Base-by-base conservation (phyloP, 1,139 yeast species). In the Scheffersomyces illinoinensis region DNA sequence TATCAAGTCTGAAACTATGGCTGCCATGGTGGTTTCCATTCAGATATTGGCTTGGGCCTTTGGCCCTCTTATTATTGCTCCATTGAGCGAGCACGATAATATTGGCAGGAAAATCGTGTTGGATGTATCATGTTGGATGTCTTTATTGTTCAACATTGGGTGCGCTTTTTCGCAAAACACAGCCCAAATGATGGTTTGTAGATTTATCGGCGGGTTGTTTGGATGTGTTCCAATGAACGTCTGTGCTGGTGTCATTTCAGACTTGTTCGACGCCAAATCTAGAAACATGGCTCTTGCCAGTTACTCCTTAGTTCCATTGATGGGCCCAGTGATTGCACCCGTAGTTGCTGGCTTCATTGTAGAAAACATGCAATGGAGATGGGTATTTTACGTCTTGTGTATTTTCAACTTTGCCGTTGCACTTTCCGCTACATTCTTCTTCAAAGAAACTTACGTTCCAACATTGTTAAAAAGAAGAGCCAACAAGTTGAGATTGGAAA, bases 241-340 rank as follows among this genome's bases (percentile, higher is more conserved):
- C 5, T 79, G 83, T 21, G 83, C 83, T 18, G 84, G 83, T 4
- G 82, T 78, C 17, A 57, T 69, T 58, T 63, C 71, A 7, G 69
- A 69, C 55, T 68, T 80, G 62, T 79, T 72, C 60, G 80, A 74
- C 54, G 78, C 81, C 43, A 71, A 73, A 56, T 68, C 73, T 23
- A 70, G 83, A 67, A 77, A 77, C 59, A 59, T 69, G 12, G 81
- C 83, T 0, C 70, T 79, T 58, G 82, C 84, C 2, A 81, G 81
- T 0, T 79, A 76, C 55, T 75, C 80, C 5, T 70, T 80, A 57
- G 81, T 80, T n/a, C 72, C 74, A 6, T 68, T 79, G 49, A 72
- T 88, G 56, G 93, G 93, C 0, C 90, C 91, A 0, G 85, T 85
- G 0, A 71, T 86, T 56, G 89, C 89, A 0, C 89, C 90, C 0